These are phyloP conservation scores for Solanum lycopersicoides DNA, from an alignment of 257 asterid species.

Conservation along the genomic window DNA sequence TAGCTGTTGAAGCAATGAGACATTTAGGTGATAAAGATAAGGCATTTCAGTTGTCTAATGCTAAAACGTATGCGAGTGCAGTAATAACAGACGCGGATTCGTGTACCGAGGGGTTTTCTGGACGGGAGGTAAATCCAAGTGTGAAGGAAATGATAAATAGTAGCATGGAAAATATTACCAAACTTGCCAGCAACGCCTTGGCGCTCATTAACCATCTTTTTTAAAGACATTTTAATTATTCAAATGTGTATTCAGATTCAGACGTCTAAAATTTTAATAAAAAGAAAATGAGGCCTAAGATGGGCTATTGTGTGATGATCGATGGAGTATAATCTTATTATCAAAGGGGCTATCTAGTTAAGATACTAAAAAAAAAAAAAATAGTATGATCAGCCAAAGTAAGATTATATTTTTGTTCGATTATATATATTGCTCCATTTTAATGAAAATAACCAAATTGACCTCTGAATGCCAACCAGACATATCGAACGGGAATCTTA, in stretches of 20 bases:
- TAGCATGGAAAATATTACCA: slow-evolving; percentile 14
- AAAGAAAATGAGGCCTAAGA: not conserved
- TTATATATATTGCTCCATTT: not conserved
- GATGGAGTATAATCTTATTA: too few species aligned
- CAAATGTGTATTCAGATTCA: not conserved
- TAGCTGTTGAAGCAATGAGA: slow-evolving; percentile 34
- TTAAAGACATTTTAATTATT: not conserved
- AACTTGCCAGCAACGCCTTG: slow-evolving; percentile 45
- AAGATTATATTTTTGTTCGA: not conserved
- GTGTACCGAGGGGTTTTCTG: slow-evolving; percentile 42
- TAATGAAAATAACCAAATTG: not conserved
- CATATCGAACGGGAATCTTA: too few species aligned
- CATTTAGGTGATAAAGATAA: slow-evolving; percentile 25
- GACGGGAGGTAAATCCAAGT: slow-evolving; percentile 5
- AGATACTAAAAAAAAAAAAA: not conserved
- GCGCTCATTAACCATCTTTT: slow-evolving; percentile 54
- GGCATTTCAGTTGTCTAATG: slow-evolving; percentile 46
- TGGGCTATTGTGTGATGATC: not conserved
- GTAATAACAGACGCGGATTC: slow-evolving; percentile 70
- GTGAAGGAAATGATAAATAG: slow-evolving; percentile 28
- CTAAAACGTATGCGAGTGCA: slow-evolving; percentile 70
- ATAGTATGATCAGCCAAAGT: too few species aligned
- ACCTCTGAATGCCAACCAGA: too few species aligned
- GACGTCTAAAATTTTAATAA: too few species aligned
- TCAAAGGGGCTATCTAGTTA: not conserved